These are phyloP conservation scores for Boletus rubescentipes DNA, from an alignment of 768 basidiomycete genomes.

Conservation along the genomic window DNA sequence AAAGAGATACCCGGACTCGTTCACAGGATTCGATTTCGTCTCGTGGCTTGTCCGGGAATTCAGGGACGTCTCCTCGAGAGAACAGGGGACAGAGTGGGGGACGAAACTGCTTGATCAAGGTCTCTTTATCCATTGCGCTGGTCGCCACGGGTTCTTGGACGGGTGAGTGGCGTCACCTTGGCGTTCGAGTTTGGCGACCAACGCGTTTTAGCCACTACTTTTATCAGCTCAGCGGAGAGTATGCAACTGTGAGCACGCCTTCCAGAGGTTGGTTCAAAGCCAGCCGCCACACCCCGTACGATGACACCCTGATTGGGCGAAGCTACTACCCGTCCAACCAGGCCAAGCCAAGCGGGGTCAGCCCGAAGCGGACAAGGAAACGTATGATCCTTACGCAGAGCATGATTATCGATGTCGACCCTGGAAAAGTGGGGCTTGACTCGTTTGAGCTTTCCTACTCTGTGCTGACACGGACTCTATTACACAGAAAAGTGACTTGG, in stretches of 20 bases:
- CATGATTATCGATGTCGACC: constrained; percentile 89
- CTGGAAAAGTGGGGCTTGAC: constrained; percentile 55
- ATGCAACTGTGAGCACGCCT: constrained; percentile 67
- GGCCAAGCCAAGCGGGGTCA: constrained; percentile 36
- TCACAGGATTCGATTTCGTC: constrained; percentile 87
- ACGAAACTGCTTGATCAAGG: constrained; percentile 75
- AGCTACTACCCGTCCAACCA: constrained; percentile 38
- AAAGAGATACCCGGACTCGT: constrained; percentile 71
- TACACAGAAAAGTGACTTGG: constrained; percentile 77
- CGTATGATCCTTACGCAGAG: constrained; percentile 79
- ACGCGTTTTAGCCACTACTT: constrained; percentile 70
- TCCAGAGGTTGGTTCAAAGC: constrained; percentile 64
- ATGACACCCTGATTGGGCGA: constrained; percentile 38
- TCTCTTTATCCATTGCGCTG: constrained; percentile 80
- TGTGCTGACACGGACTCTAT: constrained; percentile 8
- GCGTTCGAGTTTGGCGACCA: neutral
- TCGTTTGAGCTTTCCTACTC: neutral
- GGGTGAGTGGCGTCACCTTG: constrained; percentile 51
- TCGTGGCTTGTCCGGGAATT: constrained; percentile 93
- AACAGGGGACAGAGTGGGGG: constrained; percentile 81
- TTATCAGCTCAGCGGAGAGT: constrained; percentile 80
- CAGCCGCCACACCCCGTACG: constrained; percentile 41
- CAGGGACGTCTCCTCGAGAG: constrained; percentile 79
- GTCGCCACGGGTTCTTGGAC: constrained; percentile 81
- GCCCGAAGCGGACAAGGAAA: constrained; percentile 51